A percentile compares a stretch with the other conserved stretches of the same genome.
Evolutionary conservation across 768 basidiomycete species (phyloP).

Genomic region (Clathrus columnatus): DNA sequence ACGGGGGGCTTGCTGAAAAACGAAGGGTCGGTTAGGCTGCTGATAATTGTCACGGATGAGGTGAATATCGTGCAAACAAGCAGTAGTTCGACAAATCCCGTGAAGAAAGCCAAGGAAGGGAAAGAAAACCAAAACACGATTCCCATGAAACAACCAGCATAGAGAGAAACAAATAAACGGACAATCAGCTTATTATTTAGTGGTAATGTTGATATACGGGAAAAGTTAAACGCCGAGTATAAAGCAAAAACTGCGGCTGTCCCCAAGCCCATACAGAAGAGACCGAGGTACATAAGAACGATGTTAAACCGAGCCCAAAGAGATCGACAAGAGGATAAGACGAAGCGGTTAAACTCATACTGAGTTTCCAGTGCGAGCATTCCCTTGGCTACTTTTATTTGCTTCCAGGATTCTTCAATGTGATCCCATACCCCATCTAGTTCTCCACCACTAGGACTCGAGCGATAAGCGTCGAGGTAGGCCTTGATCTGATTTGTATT

Average conservation of each 20-base stretch:
- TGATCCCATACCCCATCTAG: constrained; percentile 55
- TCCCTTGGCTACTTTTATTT: constrained; percentile 14
- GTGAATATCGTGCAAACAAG: constrained; percentile 33
- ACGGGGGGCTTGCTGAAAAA: constrained; percentile 24
- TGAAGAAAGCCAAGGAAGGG: not conserved
- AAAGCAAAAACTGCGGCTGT: constrained; percentile 46
- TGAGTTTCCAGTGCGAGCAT: constrained; percentile 13
- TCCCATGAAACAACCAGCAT: not conserved
- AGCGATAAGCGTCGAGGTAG: constrained; percentile 73
- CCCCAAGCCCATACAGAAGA: constrained; percentile 50
- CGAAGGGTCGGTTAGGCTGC: constrained; percentile 24
- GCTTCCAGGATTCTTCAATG: constrained; percentile 39
- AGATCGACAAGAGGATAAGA: constrained; percentile 63
- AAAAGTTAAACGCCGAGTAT: constrained; percentile 40
- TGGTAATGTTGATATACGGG: constrained; percentile 17
- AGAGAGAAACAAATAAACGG: not conserved
- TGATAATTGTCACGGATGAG: constrained; percentile 38
- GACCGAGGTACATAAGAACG: constrained; percentile 63
- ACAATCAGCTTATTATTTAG: not conserved
- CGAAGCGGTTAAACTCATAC: constrained; percentile 47
- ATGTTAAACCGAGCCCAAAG: constrained; percentile 96
- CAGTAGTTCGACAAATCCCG: not conserved
- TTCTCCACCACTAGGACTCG: constrained; percentile 60
- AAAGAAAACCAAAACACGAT: not conserved
- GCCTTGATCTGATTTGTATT: constrained; percentile 68